Conservation (phyloP, 2,329 filamentous ascomycete genomes). For the Aureobasidium uvarum region DNA sequence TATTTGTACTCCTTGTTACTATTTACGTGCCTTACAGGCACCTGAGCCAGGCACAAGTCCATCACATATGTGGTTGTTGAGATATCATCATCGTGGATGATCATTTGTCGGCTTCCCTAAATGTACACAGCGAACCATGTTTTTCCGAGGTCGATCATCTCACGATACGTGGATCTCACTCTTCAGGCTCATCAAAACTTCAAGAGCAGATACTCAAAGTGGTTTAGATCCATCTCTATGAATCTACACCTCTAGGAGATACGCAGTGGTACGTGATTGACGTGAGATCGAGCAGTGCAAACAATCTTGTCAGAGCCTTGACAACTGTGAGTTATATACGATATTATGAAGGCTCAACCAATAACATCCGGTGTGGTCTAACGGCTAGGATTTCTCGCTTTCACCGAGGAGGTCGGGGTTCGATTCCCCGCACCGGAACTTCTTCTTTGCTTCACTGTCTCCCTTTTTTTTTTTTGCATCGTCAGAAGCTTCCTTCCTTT, state of each 20-base stretch:
- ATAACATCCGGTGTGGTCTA: slow-evolving; percentile 29
- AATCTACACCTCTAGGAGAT: no score
- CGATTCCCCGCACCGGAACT: slow-evolving; percentile 32
- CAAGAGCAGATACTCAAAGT: no score
- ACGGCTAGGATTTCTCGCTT: slow-evolving; percentile 32
- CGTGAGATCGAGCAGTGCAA: no score
- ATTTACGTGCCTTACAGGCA: not conserved
- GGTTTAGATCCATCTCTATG: no score
- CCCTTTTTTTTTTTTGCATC: not conserved
- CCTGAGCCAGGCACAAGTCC: not conserved
- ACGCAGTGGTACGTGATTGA: no score
- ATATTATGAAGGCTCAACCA: not conserved
- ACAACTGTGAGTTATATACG: not conserved
- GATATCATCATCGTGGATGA: not conserved
- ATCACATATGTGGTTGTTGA: not conserved
- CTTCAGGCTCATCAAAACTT: no score
- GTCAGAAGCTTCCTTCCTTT: not conserved
- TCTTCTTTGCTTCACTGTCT: not conserved
- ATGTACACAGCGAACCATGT: no score
- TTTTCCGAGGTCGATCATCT: no score
- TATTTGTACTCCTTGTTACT: not conserved
- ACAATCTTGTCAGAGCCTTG: not conserved
- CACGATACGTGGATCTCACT: no score
- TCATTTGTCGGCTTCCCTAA: no score
- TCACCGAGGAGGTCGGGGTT: slow-evolving; percentile 32